These are phyloP conservation scores for Vitellaria paradoxa DNA, from an alignment of 179 eudicot species.

Conservation along the genomic window DNA sequence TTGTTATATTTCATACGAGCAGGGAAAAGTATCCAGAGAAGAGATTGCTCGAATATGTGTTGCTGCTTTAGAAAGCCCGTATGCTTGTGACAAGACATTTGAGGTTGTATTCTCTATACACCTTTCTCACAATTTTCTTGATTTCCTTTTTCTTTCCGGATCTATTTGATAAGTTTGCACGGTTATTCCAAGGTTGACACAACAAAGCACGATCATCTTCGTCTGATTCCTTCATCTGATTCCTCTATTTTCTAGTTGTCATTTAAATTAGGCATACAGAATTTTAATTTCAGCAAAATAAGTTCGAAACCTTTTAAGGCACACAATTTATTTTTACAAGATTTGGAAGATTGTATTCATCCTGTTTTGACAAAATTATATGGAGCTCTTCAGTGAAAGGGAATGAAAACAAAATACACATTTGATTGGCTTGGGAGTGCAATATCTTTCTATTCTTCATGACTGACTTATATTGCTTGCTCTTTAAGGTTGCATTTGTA, in stretches of 20 bases:
- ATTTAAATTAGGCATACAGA: not conserved
- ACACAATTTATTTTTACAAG: not conserved
- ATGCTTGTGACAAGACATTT: constrained; percentile 90
- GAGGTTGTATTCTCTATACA: constrained; percentile 48
- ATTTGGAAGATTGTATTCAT: not conserved
- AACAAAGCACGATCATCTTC: not conserved
- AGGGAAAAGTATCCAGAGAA: constrained; percentile 97
- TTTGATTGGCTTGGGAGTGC: not conserved
- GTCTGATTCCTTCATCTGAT: not conserved
- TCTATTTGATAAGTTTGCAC: too few relatives aligned
- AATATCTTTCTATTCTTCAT: too few relatives aligned
- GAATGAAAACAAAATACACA: not conserved
- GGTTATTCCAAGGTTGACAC: not conserved
- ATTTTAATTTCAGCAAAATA: not conserved
- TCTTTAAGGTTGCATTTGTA: too few relatives aligned
- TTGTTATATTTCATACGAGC: constrained; percentile 18
- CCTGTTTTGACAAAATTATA: too few relatives aligned
- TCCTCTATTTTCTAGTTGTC: not conserved
- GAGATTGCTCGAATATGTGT: constrained; percentile 89
- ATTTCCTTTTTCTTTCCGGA: not conserved
- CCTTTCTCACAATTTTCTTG: not conserved
- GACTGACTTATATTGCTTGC: too few relatives aligned
- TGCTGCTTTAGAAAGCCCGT: constrained; percentile 81
- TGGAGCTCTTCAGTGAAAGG: not conserved
- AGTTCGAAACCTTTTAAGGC: not conserved